Evolutionary conservation across 768 basidiomycete species (phyloP).

Genomic region (Kwoniella sp.): DNA sequence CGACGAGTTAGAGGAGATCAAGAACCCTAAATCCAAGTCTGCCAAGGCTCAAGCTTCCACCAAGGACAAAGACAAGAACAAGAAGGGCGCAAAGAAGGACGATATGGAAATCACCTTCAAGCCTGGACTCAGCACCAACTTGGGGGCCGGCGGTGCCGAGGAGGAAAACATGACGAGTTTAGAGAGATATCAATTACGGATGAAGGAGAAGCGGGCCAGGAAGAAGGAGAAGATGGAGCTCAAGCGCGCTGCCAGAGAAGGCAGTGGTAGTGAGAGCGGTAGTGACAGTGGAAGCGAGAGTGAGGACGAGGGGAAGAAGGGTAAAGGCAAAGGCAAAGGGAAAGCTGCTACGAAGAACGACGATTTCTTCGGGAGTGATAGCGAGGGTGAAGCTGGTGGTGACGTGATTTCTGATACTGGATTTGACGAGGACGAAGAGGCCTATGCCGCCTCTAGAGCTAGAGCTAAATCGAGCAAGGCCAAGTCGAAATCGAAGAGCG

Average conservation of each 20-base stretch:
- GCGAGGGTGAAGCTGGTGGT: slow-evolving; percentile 56
- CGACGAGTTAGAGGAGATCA: slow-evolving; percentile 27
- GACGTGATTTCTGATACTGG: slow-evolving; percentile 9
- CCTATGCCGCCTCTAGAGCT: background rate
- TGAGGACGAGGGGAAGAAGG: slow-evolving; percentile 19
- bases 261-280: slow-evolving; percentile 31
- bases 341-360: slow-evolving; percentile 58
- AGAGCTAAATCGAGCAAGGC: slow-evolving; percentile 4
- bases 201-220: slow-evolving; percentile 82
- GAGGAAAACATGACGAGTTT: slow-evolving; percentile 79
- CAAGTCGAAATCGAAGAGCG: slow-evolving; percentile 19
- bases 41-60: too few relatives aligned
- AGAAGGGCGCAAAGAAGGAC: slow-evolving; percentile 52
- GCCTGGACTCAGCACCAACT: slow-evolving; percentile 66
- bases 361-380: slow-evolving; percentile 71
- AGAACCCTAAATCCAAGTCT: slow-evolving; percentile 19
- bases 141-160: slow-evolving; percentile 33
- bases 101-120: slow-evolving; percentile 97
- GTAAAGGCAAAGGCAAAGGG: slow-evolving; percentile 10
- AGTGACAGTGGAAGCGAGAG: slow-evolving; percentile 28
- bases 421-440: slow-evolving; percentile 2
- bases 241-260: slow-evolving; percentile 37
- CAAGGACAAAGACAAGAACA: slow-evolving; percentile 20
- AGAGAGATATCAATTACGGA: slow-evolving; percentile 84
- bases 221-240: slow-evolving; percentile 70